These are phyloP conservation scores for Nannochloropsis limnetica DNA, from an alignment of 352 stramenopile genomes.

Conservation along the genomic window DNA sequence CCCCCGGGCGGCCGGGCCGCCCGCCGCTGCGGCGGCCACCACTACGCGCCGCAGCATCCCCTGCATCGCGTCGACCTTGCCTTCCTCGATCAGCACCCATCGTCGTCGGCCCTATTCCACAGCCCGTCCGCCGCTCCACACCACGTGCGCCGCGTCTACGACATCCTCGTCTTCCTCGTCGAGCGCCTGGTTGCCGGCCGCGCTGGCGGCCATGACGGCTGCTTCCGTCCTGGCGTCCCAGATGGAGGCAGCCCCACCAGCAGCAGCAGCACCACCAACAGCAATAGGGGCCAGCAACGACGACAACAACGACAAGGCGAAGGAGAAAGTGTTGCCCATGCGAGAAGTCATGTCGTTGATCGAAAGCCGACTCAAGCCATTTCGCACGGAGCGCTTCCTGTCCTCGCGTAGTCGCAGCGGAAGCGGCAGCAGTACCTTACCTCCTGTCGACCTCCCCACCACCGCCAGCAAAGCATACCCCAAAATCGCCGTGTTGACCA, in stretches of 20 bases:
- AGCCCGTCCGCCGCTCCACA: neutral
- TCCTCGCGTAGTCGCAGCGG: neutral
- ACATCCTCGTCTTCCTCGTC: neutral
- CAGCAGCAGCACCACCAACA: neutral
- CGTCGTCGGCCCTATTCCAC: neutral
- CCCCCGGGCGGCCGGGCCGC: too few species aligned
- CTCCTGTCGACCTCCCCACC: neutral
- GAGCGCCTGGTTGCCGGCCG: neutral
- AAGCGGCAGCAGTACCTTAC: neutral
- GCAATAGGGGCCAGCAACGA: neutral
- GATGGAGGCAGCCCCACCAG: neutral
- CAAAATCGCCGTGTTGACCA: conserved; percentile 13
- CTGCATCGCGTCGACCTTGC: neutral
- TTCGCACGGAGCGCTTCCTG: conserved; percentile 29
- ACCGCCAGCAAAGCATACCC: neutral
- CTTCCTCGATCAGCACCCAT: too few species aligned
- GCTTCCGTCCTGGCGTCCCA: neutral
- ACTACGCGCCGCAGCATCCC: neutral
- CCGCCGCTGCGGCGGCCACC: too few species aligned
- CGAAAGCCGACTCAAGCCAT: conserved; percentile 5
- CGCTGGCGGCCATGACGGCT: neutral
- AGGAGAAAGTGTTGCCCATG: conserved; percentile 24
- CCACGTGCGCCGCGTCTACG: neutral
- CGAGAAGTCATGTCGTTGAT: conserved; percentile 4
- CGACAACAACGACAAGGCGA: neutral